Evolutionary conservation across 306 rosid genomes (phyloP), one percentile per base, ranked within the genome.

Genomic region (Fagus sylvatica): DNA sequence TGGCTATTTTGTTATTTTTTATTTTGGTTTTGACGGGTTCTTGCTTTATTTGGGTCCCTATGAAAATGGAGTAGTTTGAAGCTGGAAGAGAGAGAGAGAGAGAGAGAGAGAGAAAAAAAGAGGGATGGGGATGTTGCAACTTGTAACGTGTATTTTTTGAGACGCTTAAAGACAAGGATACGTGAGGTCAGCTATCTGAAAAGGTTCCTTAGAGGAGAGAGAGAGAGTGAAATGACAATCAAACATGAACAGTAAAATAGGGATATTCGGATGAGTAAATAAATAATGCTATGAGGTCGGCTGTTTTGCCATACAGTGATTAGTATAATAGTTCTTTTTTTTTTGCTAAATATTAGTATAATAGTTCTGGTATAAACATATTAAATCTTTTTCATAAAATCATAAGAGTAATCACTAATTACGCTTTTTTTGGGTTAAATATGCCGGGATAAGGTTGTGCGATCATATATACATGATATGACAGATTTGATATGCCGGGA

Each of bases 151-250:
- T 0, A 22, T 22, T 22, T 22, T 22, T 22, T 22, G 71, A 46
- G 34, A 37, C 76, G 40, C 72, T 62, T 12, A 15, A 19, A 16
- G 77, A 72, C 73, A 64, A 79, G 55, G 7, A 64, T 39, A 72
- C 77, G 82, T 79, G 82, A 37, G 82, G 66, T 33, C 67, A 7
- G 28, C 36, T 8, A 28, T 49, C 12, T 16, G 76, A n/a, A 17
- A 22, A 13, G 36, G 12, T 10, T 28, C 0, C 10, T 37, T 22
- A 22, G 28, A 22, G 28, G 28, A 59, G 16, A 15, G 8, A 16
- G 32, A 61, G 66, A 4, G 33, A 7, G 75, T 57, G 71, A 32
- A 54, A 28, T 78, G 62, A 53, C 22, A 32, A 76, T 53, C 73
- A 4, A 12, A 12, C 4, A 28, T 40, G 8, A 19, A 15, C 2